Evolutionary conservation across 495 filamentous ascomycete genomes (phyloP).

Genomic region (Glonium stellatum): DNA sequence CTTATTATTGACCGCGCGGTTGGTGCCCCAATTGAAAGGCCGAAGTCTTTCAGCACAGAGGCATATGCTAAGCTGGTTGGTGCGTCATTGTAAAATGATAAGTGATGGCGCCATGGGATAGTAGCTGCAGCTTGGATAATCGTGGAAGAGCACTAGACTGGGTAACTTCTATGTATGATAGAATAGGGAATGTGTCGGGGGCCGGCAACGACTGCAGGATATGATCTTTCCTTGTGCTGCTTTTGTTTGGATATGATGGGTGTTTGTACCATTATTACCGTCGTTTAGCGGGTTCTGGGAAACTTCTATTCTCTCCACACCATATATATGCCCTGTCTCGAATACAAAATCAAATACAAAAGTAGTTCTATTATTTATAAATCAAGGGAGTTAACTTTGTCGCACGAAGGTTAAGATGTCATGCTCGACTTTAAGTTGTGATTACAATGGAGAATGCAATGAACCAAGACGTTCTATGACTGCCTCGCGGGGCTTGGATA

Average conservation of each 20-base stretch:
- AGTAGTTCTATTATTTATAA: too few relatives aligned
- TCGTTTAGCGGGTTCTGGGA: not conserved
- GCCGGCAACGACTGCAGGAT: slow-evolving; percentile 1
- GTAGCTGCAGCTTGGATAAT: not conserved
- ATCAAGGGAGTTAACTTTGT: too few relatives aligned
- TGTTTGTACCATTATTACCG: slow-evolving; percentile 14
- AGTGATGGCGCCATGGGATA: not conserved
- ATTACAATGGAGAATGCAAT: too few relatives aligned
- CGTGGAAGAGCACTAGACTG: slow-evolving; percentile 5
- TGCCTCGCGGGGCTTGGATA: too few relatives aligned
- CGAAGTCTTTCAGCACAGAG: slow-evolving; percentile 96
- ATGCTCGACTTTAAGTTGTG: too few relatives aligned
- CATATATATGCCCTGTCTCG: not conserved
- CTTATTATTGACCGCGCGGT: slow-evolving; percentile 98
- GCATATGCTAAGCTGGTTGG: slow-evolving; percentile 92
- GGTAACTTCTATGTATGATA: slow-evolving; percentile 21
- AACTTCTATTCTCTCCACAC: slow-evolving; percentile 2
- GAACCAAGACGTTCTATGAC: too few relatives aligned
- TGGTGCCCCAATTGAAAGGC: slow-evolving; percentile 75
- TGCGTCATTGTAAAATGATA: slow-evolving; percentile 66
- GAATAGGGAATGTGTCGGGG: slow-evolving; percentile 18
- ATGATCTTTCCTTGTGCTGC: slow-evolving; percentile 4
- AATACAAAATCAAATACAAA: too few relatives aligned
- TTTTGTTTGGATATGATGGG: slow-evolving; percentile 5
- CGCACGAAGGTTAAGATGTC: too few relatives aligned